Evolutionary conservation across 140 eudicot species (phyloP), one percentile per base, ranked within the genome.

Genomic region (Ambrosia hybrid): DNA sequence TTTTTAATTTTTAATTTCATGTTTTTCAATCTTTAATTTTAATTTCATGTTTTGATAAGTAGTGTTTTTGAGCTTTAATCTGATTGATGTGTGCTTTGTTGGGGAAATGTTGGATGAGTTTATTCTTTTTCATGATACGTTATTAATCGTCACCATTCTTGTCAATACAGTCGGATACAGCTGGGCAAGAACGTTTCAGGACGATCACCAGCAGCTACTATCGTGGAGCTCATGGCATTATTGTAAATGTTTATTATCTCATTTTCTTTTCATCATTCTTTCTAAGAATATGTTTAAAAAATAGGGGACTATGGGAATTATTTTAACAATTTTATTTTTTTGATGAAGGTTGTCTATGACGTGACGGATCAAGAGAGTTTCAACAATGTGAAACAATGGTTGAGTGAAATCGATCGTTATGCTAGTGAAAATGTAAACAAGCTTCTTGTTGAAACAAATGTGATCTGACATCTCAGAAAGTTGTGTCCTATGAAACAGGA

Each of bases 121-220:
- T n/a, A n/a, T n/a, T 13, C 4, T 4, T n/a, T n/a, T 34, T 62
- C 6, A 36, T 37, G 68, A 4, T 12, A 60, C 45, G 13, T 11
- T 9, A 58, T 26, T 26, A 26, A 58, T 58, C 4, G 5, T 34
- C 10, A 13, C 10, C 0, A 2, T 62, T 37, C 26, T 26, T 4
- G 21, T 36, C 49, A 59, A 30, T 30, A 30, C 43, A 68, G 73
- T 68, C 61, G 73, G 73, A 68, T 36, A 68, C 73, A 12, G 73
- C 73, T 30, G 73, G 73, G n/a, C 73, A 68, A 68, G 73, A 68
- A 51, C 73, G 73, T 49, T 68, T 68, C 46, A 68, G 73, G 62
- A 68, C 73, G 30, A 68, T 68, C 48, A 68, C 73, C 7, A 68
- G 73, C 73, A 68, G 73, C 62, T 68, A 68, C 61, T 68, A 68